Evolutionary conservation across 768 basidiomycete genomes (phyloP).

Genomic region (Xerocomellus intermedius): DNA sequence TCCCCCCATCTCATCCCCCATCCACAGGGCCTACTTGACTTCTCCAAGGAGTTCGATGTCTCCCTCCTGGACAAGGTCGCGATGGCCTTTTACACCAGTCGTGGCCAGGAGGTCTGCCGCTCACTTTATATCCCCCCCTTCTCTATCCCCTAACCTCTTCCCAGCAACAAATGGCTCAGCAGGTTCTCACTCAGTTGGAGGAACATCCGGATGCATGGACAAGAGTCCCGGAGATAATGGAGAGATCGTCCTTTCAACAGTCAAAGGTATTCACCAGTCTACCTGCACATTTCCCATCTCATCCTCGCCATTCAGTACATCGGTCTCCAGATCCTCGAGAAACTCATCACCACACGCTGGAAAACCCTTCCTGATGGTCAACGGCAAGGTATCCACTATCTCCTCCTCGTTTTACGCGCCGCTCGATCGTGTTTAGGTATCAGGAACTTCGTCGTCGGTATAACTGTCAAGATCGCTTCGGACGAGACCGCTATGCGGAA

Average conservation of each 20-base stretch:
- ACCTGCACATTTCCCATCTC: background rate
- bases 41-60: constrained; percentile 92
- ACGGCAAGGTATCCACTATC: constrained; percentile 62
- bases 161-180: constrained; percentile 95
- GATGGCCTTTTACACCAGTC: constrained; percentile 84
- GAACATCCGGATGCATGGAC: constrained; percentile 98
- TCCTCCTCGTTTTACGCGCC: constrained; percentile 1
- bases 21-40: constrained; percentile 82
- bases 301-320: constrained; percentile 65
- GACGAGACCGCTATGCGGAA: constrained; percentile 86
- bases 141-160: constrained; percentile 8
- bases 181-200: constrained; percentile 92
- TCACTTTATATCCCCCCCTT: constrained; percentile 5
- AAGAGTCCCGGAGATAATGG: constrained; percentile 90
- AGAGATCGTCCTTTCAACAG: constrained; percentile 80
- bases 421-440: constrained; percentile 57
- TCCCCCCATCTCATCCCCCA: constrained; percentile 3
- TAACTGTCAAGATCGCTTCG: constrained; percentile 90
- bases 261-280: constrained; percentile 58
- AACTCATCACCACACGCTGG: constrained; percentile 92
- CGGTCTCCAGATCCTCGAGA: constrained; percentile 95
- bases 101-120: constrained; percentile 71
- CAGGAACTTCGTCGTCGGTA: constrained; percentile 91
- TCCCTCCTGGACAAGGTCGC: constrained; percentile 91
- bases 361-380: constrained; percentile 94